Evolutionary conservation across 179 eudicot genomes (phyloP), one percentile per base, ranked within the genome.

Genomic region (Beta macrorhiza): DNA sequence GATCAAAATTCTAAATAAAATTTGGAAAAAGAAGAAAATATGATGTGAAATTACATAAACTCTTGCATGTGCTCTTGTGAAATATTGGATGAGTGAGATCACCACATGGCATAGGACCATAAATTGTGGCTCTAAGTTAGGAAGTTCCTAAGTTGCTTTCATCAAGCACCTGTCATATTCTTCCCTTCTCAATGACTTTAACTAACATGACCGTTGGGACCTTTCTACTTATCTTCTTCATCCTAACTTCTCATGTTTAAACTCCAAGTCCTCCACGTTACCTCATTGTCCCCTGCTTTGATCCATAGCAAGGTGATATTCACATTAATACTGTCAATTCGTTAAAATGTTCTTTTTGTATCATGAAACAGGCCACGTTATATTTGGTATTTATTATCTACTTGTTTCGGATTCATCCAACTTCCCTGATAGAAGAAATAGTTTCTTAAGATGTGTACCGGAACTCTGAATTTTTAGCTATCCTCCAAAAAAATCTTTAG

Each of bases 1-100:
- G 65, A n/a, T 59, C 75, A 20, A 72, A 70, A 47, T 64, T 47
- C 59, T 67, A 44, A 61, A 67, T 74, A 59, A 37, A 42, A 32
- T n/a, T 4, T 55, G 79, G 9, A 57, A 57, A 5, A 75, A 32
- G 71, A 17, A 51, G 32, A 49, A 79, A 64, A 32, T 5, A 16
- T 75, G 71, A 78, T 84, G 86, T 82, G 87, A 84, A 80, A 77
- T 13, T 61, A 63, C 80, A 63, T 57, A 61, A 80, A 64, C 55
- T 64, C 3, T 49, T 76, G 49, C 89, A 88, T 83, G 86, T 84
- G 89, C 72, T 76, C 5, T 32, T 79, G 81, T 77, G 78, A 53
- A 75, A 42, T 20, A 83, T 74, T 82, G 72, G 75, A 58, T 3
- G n/a, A 72, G 52, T 77, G 65, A 67, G 58, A 80, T 82, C 53